Evolutionary conservation across 2,329 filamentous ascomycete genomes (phyloP), one percentile per base, ranked within the genome.

Genomic region (Fusarium ramigenum): DNA sequence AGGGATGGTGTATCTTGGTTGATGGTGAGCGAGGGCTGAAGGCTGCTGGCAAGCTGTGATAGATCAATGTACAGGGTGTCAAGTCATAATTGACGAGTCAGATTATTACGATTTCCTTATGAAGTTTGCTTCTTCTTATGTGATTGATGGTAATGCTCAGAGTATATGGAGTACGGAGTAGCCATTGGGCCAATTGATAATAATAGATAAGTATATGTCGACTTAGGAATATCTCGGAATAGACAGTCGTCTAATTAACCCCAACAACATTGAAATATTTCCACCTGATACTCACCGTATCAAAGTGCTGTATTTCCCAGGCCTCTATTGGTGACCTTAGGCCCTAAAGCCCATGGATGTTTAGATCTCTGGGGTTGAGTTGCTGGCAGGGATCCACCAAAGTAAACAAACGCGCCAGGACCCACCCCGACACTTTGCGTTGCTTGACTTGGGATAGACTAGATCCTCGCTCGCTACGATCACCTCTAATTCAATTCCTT

Each of bases 1-100:
- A 95, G 78, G 94, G 94, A 2, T 97, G 94, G 93, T 97, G 94
- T 82, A 92, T 97, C 30, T 85, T 97, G 49, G 93, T 97, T 16
- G 93, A 97, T 81, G 94, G 94, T 1, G 93, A 95, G 74, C 84
- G 82, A 78, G 91, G 89, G 3, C 77, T 92, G 77, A 85, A 84
- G 78, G 85, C 81, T 43, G 88, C 86, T 23, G 89, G 88, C 36
- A 90, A 89, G 83, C 78, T 88, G 62, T 85, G 69, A 77, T 34
- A 18, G 34, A 50, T 25, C 14, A 9, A 34, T 21, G 36, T 15
- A 7, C 7, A 25, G 14, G 28, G 46, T 21, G 7, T 9, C 12
- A 32, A 23, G 28, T 42, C 39, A 46, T 30, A 46, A 46, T 34
- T 46, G 39, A 25, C 19, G 32, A 54, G 46, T 47, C 5, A 46